Evolutionary conservation across 2,329 filamentous ascomycete species (phyloP), one percentile per base, ranked within the genome.

Genomic region (Plenodomus tracheiphilus): DNA sequence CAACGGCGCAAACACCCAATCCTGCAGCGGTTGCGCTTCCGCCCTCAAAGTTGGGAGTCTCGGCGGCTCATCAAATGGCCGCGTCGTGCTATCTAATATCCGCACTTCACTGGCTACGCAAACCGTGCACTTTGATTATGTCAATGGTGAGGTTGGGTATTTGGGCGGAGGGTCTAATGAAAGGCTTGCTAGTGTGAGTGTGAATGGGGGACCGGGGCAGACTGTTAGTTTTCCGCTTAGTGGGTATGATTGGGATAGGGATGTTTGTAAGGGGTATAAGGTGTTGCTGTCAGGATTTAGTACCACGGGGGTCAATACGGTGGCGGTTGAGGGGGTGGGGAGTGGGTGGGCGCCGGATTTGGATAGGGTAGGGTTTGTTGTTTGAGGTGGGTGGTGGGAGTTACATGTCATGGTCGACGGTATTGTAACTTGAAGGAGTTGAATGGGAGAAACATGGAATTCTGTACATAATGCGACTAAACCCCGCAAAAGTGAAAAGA

Each of bases 101-200:
- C n/a, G n/a, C n/a, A n/a, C n/a, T n/a, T n/a, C n/a, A n/a, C n/a
- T n/a, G n/a, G n/a, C n/a, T n/a, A n/a, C n/a, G n/a, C n/a, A 59
- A 13, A 43, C 38, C 11, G 52, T 61, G 7, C 50, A 41, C 3
- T 53, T 61, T 16, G 58, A 61, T 39, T 61, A 59, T 22, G 43
- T 59, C 44, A 59, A 61, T 41, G 48, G 46, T 8, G 49, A 61
- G 9, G 50, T 61, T 2, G 58, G 55, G 10, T 60, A 56, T 28
- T 37, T 56, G 44, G 54, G 54, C 2, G 58, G 54, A 11, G 39
- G 35, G 9, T 44, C 20, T 30, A 61, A 61, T 19, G 56, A 59
- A 48, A 54, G 58, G 5, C 8, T 58, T 18, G 58, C 58, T 13
- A 42, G 51, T 2, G 41, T 59, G 8, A 61, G 58, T 21, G 56